Evolutionary conservation across 306 rosid genomes (phyloP).

Genomic region (Parietaria judaica): DNA sequence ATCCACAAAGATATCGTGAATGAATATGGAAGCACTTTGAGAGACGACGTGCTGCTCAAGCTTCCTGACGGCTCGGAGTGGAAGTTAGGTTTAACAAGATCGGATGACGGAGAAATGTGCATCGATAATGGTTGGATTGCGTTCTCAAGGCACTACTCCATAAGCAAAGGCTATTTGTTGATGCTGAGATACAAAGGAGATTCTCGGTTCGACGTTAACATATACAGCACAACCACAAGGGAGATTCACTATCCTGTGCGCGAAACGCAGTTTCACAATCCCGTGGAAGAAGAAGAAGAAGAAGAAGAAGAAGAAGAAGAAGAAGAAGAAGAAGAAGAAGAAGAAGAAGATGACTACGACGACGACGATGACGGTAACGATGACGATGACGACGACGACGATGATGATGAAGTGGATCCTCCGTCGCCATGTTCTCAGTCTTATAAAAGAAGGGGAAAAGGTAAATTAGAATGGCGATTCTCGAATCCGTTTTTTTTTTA

Average conservation of each 20-base stretch:
- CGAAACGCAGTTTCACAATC: neutral
- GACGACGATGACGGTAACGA: too few species aligned
- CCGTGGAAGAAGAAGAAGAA: neutral
- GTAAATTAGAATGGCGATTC: too few species aligned
- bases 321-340: too few species aligned
- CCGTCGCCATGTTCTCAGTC: too few species aligned
- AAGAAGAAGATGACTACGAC: too few species aligned
- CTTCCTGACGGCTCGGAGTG: conserved; percentile 20
- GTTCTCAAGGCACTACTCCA: conserved; percentile 17
- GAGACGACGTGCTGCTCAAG: neutral
- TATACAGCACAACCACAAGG: conserved; percentile 1
- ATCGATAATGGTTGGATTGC: conserved; percentile 31
- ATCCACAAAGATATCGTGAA: too few species aligned
- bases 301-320: too few species aligned
- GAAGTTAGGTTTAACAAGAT: conserved; percentile 11
- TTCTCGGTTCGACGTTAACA: neutral
- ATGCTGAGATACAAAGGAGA: conserved; percentile 14
- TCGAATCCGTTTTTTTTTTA: too few species aligned
- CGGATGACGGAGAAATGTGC: conserved; percentile 15
- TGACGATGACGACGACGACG: too few species aligned
- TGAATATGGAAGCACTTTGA: too few species aligned
- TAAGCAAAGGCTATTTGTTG: conserved; percentile 12
- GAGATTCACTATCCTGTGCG: neutral
- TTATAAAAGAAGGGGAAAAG: too few species aligned
- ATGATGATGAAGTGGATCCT: too few species aligned